Evolutionary conservation across 2,329 filamentous ascomycete genomes (phyloP).

Genomic region (Capronia epimyces): DNA sequence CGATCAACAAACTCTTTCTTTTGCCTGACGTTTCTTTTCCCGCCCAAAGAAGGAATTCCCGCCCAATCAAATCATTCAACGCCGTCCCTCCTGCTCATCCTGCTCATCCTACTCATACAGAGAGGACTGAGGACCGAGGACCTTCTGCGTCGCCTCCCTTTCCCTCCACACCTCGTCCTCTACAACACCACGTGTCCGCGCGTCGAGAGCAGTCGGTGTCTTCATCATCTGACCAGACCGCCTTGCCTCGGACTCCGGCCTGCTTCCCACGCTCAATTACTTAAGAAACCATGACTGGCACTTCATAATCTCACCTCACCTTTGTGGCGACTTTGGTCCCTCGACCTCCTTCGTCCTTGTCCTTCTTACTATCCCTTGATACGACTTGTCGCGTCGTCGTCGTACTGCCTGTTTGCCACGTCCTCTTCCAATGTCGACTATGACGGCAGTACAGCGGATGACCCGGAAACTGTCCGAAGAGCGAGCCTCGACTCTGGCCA

Average conservation of each 20-base stretch:
- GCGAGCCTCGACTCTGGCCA: conserved; percentile 43
- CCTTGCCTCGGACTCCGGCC: neutral
- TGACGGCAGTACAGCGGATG: conserved; percentile 23
- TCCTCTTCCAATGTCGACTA: conserved; percentile 20
- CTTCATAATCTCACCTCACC: conserved; percentile 22
- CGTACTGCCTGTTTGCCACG: neutral
- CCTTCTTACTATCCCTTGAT: neutral
- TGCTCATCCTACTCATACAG: too few relatives aligned
- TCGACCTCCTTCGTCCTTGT: neutral
- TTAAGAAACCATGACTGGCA: conserved; percentile 13
- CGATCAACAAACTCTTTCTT: too few relatives aligned
- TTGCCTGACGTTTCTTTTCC: neutral
- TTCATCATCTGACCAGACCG: too few relatives aligned
- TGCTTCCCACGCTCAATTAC: neutral
- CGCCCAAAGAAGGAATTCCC: neutral
- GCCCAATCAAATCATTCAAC: neutral
- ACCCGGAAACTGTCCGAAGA: conserved; percentile 37
- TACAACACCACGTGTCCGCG: too few relatives aligned
- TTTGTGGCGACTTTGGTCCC: conserved; percentile 5
- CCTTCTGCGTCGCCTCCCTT: too few relatives aligned
- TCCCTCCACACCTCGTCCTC: too few relatives aligned
- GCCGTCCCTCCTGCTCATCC: too few relatives aligned
- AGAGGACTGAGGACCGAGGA: too few relatives aligned
- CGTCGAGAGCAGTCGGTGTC: too few relatives aligned
- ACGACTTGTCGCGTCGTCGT: neutral